Base-by-base conservation (phyloP, 1,139 yeast species). In the Suhomyces yuchorum region DNA sequence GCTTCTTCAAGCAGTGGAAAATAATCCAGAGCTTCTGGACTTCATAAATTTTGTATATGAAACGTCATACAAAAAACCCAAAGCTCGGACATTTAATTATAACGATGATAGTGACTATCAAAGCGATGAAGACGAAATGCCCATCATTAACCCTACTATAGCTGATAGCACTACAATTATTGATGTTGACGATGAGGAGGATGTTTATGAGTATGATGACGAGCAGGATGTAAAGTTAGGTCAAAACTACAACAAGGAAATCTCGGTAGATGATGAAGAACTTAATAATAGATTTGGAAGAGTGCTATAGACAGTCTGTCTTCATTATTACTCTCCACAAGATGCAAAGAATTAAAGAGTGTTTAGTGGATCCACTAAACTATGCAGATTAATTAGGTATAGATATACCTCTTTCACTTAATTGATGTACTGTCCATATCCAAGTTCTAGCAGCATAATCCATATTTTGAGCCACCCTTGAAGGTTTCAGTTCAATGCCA, bases 341-440 rank as follows among this genome's bases (percentile, higher is more conserved):
- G 32, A 43, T 39, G 44, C 33, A 37, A 34, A 43, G 44, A 47
- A 42, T 32, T 42, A 43, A 43, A 46, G 19, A 12, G 32, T 15
- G 34, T 30, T 30, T 30, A 30, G 34, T 30, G 18, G 18, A 15
- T 36, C 28, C 5, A 24, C 12, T 14, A 33, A 26, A 28, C 34
- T 3, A 40, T 40, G 37, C 37, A 32, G 43, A 18, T 48, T 32
- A 49, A 19, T 46, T 50, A 14, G 52, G 51, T 17, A 67, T 56
- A 30, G 60, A 53, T 40, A 72, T 68, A 34, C 71, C 65, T 46
- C 88, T 70, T 51, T 78, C 75, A 50, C 78, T 73, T 50, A 89
- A 66, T 59, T 85, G 79, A 44, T 74, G 77, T 5, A 82, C 77
- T 0, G 96, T 85, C 96, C 96, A 88, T n/a, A 82, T 81, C 93